Conservation (phyloP, 176 grass and related monocot genomes). For the Elaeis guineensis region DNA sequence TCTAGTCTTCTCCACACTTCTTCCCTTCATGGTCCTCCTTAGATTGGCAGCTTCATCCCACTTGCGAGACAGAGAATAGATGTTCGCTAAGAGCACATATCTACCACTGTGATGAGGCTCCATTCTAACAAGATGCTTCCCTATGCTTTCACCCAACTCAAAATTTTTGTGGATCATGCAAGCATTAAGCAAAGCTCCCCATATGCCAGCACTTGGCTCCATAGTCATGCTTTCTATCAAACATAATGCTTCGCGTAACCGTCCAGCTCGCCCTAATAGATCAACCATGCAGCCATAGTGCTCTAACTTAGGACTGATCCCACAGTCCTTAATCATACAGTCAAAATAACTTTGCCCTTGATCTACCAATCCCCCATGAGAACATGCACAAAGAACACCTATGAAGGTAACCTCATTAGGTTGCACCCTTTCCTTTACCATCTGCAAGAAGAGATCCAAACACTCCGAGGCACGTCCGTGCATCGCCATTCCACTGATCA, state of each 20-base stretch:
- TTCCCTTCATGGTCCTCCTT: slow-evolving; percentile 16
- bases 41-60: neutral
- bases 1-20: slow-evolving; percentile 10
- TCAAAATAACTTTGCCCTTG: slow-evolving; percentile 3
- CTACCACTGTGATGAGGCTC: slow-evolving; percentile 10
- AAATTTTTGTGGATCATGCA: slow-evolving; percentile 14
- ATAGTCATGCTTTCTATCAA: slow-evolving; percentile 19
- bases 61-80: slow-evolving; percentile 3
- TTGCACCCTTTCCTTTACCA: slow-evolving; percentile 1
- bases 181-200: slow-evolving; percentile 16
- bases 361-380: slow-evolving; percentile 8
- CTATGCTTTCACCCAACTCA: slow-evolving; percentile 5
- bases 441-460: slow-evolving; percentile 10
- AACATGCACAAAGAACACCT: slow-evolving; percentile 15
- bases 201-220: slow-evolving; percentile 4
- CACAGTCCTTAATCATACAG: slow-evolving; percentile 5
- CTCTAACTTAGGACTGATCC: slow-evolving; percentile 5
- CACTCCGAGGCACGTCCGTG: slow-evolving; percentile 6
- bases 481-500: slow-evolving; percentile 21
- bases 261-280: slow-evolving; percentile 15
- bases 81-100: slow-evolving; percentile 16
- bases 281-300: slow-evolving; percentile 30
- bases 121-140: neutral
- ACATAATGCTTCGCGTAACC: slow-evolving; percentile 5
- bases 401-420: slow-evolving; percentile 22